Percentiles rank a stretch among this genome's conserved stretches.
Conservation (phyloP, 768 basidiomycete species). For the Hypsizygus marmoreus region DNA sequence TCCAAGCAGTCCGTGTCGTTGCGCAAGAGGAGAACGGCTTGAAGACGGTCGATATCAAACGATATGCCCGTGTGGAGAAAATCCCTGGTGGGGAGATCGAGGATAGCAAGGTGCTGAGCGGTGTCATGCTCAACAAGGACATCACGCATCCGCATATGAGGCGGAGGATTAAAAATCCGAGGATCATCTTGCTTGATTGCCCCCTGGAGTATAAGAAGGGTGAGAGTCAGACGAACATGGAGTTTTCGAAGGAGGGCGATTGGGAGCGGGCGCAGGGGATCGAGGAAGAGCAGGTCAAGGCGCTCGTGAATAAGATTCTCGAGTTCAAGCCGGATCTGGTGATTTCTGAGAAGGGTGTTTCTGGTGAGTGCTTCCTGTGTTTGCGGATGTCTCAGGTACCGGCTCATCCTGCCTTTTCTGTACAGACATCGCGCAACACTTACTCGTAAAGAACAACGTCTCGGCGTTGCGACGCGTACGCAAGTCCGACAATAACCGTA, state of each 20-base stretch:
- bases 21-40: conserved; percentile 72
- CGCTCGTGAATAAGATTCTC: conserved; percentile 78
- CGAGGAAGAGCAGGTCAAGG: conserved; percentile 96
- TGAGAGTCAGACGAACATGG: conserved; percentile 97
- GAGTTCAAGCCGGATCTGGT: conserved; percentile 95
- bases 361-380: conserved; percentile 56
- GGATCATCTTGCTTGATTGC: conserved; percentile 90
- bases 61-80: conserved; percentile 97
- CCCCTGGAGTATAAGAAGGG: conserved; percentile 99
- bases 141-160: conserved; percentile 98
- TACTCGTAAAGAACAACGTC: conserved; percentile 83
- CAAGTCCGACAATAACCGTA: conserved; percentile 98
- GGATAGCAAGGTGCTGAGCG: conserved; percentile 80
- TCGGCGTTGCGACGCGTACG: conserved; percentile 96
- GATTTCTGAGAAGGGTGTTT: conserved; percentile 97
- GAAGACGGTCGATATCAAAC: conserved; percentile 96
- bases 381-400: neutral
- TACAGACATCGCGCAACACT: conserved; percentile 89
- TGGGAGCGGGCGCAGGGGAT: conserved; percentile 92
- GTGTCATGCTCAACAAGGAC: conserved; percentile 99
- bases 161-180: conserved; percentile 83
- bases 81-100: conserved; percentile 98
- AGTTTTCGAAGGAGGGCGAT: conserved; percentile 91
- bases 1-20: conserved; percentile 91
- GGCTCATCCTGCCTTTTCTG: neutral